Evolutionary conservation across 2,329 filamentous ascomycete species (phyloP).

Genomic region (Lecanicillium sp.): DNA sequence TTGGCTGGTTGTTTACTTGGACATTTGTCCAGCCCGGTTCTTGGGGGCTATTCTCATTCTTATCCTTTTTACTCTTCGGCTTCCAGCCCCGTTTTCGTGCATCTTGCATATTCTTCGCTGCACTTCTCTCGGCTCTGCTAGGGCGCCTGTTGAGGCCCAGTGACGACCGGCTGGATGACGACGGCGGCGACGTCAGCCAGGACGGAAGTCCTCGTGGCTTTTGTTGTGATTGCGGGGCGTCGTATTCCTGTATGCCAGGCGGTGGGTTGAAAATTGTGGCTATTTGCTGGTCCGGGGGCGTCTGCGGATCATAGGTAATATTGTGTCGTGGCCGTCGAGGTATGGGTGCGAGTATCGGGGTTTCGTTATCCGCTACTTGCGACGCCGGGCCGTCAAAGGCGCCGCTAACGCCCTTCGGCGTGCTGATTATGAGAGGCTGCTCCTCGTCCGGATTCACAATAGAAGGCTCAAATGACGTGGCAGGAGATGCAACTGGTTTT

Average conservation of each 20-base stretch:
- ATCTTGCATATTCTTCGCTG: constrained; percentile 55
- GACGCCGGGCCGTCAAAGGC: constrained; percentile 40
- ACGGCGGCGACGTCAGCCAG: constrained; percentile 29
- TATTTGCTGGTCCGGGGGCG: constrained; percentile 11
- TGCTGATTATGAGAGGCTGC: constrained; percentile 54
- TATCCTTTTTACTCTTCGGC: constrained; percentile 31
- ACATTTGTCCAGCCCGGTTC: constrained; percentile 46
- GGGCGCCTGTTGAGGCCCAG: constrained; percentile 38
- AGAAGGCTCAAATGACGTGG: background rate
- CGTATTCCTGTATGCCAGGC: background rate
- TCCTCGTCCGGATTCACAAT: constrained; percentile 26
- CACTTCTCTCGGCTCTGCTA: constrained; percentile 52
- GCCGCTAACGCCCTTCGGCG: constrained; percentile 46
- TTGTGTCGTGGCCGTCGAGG: constrained; percentile 38
- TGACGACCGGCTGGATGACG: constrained; percentile 26
- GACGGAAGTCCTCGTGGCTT: constrained; percentile 17
- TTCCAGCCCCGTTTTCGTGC: constrained; percentile 52
- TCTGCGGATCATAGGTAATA: constrained; percentile 7
- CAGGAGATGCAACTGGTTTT: background rate
- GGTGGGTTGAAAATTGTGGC: no score
- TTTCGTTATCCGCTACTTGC: constrained; percentile 24
- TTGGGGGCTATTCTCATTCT: constrained; percentile 25
- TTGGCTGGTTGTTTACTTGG: constrained; percentile 21
- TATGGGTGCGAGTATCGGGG: constrained; percentile 45
- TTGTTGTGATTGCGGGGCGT: constrained; percentile 3